Evolutionary conservation across 2,329 filamentous ascomycete genomes (phyloP).

Genomic region (Onygena corvina): DNA sequence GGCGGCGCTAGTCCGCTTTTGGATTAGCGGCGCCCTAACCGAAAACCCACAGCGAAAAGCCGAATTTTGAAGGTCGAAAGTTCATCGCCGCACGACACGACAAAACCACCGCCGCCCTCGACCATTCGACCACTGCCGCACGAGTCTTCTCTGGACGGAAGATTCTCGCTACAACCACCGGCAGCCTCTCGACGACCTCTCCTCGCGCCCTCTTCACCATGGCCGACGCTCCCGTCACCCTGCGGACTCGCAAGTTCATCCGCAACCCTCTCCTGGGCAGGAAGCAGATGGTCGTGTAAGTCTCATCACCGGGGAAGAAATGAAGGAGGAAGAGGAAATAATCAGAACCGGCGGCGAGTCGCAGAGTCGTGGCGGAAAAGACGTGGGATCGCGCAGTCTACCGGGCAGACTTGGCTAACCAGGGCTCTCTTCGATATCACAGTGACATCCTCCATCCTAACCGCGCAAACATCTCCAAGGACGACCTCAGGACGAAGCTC

Average conservation of each 20-base stretch:
- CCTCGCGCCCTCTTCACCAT: conserved; percentile 53
- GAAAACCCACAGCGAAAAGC: conserved; percentile 34
- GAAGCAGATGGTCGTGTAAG: conserved; percentile 99
- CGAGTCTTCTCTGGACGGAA: conserved; percentile 20
- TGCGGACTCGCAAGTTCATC: conserved; percentile 99
- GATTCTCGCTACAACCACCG: conserved; percentile 18
- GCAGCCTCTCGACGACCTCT: conserved; percentile 17
- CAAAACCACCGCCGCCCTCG: no score
- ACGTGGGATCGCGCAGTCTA: background rate
- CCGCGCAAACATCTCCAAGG: conserved; percentile 97
- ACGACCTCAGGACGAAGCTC: conserved; percentile 93
- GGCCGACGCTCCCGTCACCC: conserved; percentile 68
- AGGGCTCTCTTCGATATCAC: conserved; percentile 16
- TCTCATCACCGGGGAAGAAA: conserved; percentile 25
- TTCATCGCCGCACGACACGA: conserved; percentile 16
- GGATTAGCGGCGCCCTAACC: conserved; percentile 24
- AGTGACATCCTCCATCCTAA: conserved; percentile 99
- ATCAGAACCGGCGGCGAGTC: background rate
- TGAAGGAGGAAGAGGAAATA: background rate
- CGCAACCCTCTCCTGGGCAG: conserved; percentile 97
- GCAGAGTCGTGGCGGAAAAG: conserved; percentile 7
- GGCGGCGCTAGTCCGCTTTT: background rate
- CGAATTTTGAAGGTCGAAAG: conserved; percentile 25
- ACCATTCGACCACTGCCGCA: conserved; percentile 15
- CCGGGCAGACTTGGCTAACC: conserved; percentile 4